These are phyloP conservation scores for Backusella australiensis DNA, from an alignment of 192 early-diverging fungal genomes.

Conservation along the genomic window DNA sequence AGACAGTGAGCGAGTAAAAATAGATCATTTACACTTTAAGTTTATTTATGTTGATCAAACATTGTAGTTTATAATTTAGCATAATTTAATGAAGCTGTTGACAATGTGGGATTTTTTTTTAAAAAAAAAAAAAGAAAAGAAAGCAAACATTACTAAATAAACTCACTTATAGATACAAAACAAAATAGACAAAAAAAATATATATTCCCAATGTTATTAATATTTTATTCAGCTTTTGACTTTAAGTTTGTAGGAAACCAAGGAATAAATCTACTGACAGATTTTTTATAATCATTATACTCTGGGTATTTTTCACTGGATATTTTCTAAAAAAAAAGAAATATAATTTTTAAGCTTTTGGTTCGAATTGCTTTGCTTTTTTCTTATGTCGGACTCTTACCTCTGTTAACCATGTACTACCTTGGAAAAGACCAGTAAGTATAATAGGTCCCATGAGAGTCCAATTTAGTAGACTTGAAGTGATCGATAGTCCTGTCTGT, in stretches of 20 bases:
- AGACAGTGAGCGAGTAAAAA: not conserved
- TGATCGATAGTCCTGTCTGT: not conserved
- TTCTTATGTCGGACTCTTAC: slow-evolving; percentile 2
- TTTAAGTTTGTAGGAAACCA: slow-evolving; percentile 25
- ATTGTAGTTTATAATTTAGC: too few species aligned
- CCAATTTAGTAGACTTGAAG: slow-evolving; percentile 36
- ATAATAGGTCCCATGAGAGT: slow-evolving; percentile 44
- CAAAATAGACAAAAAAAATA: not conserved
- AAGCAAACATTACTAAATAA: too few species aligned
- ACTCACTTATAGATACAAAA: not conserved
- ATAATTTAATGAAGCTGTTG: too few species aligned
- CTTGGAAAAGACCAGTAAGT: slow-evolving; percentile 71
- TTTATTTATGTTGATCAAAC: not conserved
- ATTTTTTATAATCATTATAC: slow-evolving; percentile 66
- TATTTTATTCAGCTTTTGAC: not conserved
- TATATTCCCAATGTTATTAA: not conserved
- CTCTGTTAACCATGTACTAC: slow-evolving; percentile 60
- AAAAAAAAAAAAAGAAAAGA: not conserved
- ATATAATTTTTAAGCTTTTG: slow-evolving; percentile 1
- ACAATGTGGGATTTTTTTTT: not conserved
- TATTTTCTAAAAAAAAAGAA: slow-evolving; percentile 37
- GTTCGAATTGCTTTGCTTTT: not conserved
- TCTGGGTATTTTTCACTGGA: slow-evolving; percentile 70
- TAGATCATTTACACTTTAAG: not conserved
- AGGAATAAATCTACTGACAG: slow-evolving; percentile 60